A percentile compares a stretch with the other conserved stretches of the same genome.
Conservation (phyloP, 768 basidiomycete species). For the Tylopilus subfusipes region DNA sequence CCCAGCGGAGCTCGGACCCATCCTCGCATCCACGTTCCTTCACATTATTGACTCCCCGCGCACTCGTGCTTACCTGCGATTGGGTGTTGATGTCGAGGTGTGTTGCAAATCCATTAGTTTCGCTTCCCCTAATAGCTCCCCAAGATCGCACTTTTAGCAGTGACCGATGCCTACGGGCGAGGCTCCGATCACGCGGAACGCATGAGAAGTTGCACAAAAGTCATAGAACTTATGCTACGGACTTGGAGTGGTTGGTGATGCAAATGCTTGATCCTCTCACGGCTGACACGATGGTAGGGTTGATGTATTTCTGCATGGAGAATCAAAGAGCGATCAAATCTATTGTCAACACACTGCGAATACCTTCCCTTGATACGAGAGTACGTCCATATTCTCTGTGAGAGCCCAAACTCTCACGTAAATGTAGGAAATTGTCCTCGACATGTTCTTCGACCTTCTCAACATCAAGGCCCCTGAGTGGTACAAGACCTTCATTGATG, state of each 20-base stretch:
- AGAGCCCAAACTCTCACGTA: slow-evolving; percentile 10
- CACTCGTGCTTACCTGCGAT: slow-evolving; percentile 69
- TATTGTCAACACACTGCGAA: slow-evolving; percentile 78
- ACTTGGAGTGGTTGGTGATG: slow-evolving; percentile 84
- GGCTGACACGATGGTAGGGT: slow-evolving; percentile 44
- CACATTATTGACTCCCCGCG: slow-evolving; percentile 82
- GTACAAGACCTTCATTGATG: slow-evolving; percentile 90
- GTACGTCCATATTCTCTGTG: slow-evolving; percentile 37
- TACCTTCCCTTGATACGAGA: slow-evolving; percentile 83
- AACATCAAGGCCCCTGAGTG: slow-evolving; percentile 91
- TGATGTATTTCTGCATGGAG: slow-evolving; percentile 93
- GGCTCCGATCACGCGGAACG: slow-evolving; percentile 73
- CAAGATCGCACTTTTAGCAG: slow-evolving; percentile 80
- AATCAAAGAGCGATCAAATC: slow-evolving; percentile 83
- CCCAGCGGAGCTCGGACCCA: slow-evolving; percentile 73
- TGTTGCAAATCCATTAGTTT: slow-evolving; percentile 10
- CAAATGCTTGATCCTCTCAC: not conserved
- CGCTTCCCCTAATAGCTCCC: not conserved
- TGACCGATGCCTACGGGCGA: slow-evolving; percentile 92
- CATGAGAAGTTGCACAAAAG: slow-evolving; percentile 71
- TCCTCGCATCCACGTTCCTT: slow-evolving; percentile 77
- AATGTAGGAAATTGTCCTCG: slow-evolving; percentile 81
- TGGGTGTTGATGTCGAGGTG: slow-evolving; percentile 90
- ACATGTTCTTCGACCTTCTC: slow-evolving; percentile 91
- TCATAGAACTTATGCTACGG: slow-evolving; percentile 79